Evolutionary conservation across 257 asterid genomes (phyloP).

Genomic region (Perilla frutescens): DNA sequence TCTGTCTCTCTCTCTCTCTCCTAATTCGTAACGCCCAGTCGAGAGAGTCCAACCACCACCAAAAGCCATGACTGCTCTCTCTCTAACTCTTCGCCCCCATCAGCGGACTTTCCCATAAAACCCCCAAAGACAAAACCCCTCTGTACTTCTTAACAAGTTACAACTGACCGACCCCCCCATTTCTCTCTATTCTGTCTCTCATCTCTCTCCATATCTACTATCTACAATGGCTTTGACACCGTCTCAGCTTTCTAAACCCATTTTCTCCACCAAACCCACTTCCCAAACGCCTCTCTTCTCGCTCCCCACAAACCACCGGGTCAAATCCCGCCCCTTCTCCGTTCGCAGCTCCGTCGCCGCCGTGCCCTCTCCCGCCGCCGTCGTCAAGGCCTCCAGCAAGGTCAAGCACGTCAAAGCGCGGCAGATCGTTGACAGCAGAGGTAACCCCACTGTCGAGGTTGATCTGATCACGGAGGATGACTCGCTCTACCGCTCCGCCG

Average conservation of each 20-base stretch:
- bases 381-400: constrained; percentile 45
- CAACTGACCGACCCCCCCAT: neutral
- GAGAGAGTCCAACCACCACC: constrained; percentile 37
- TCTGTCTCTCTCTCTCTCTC: neutral
- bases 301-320: constrained; percentile 42
- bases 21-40: constrained; percentile 37
- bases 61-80: constrained; percentile 35
- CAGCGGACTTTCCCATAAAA: constrained; percentile 61
- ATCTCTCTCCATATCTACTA: neutral
- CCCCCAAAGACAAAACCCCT: constrained; percentile 14
- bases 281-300: constrained; percentile 50
- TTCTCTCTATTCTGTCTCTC: neutral
- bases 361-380: constrained; percentile 49
- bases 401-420: constrained; percentile 81
- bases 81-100: constrained; percentile 54
- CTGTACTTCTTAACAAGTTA: neutral
- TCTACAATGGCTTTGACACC: constrained; percentile 68
- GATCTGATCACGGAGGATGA: constrained; percentile 84
- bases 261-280: constrained; percentile 64
- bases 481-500: constrained; percentile 84
- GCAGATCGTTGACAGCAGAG: constrained; percentile 98
- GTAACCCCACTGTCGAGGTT: constrained; percentile 98
- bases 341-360: constrained; percentile 68
- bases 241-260: constrained; percentile 60
- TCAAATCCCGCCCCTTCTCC: constrained; percentile 45